A percentile compares a stretch with the other conserved stretches of the same genome.
Conservation (phyloP, 2,329 filamentous ascomycete genomes). For the Chrysoporthe cubensis region DNA sequence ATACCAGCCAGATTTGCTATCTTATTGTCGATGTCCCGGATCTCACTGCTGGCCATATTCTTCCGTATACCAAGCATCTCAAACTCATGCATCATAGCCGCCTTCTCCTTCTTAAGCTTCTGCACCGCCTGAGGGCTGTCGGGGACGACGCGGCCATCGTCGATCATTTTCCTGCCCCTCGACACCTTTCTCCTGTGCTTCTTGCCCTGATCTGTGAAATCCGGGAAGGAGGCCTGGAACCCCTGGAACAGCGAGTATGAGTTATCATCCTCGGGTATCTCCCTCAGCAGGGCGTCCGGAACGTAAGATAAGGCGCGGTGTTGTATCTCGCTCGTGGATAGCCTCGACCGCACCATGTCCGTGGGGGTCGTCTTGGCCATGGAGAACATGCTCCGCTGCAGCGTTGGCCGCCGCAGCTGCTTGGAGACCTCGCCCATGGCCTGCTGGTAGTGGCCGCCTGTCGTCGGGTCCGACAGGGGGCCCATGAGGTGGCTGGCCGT, state of each 20-base stretch:
- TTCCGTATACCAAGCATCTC: conserved; percentile 93
- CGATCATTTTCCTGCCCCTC: conserved; percentile 75
- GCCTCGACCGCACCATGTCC: conserved; percentile 87
- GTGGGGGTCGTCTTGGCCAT: conserved; percentile 91
- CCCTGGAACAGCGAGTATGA: conserved; percentile 94
- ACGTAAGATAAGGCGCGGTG: conserved; percentile 88
- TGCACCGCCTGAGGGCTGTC: conserved; percentile 69
- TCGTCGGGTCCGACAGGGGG: conserved; percentile 59
- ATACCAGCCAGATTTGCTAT: conserved; percentile 91
- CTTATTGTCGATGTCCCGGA: conserved; percentile 95
- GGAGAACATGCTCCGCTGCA: conserved; percentile 90
- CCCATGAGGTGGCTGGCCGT: conserved; percentile 90
- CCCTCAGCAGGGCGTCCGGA: conserved; percentile 84
- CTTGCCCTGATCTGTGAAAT: conserved; percentile 69
- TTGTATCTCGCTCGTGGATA: conserved; percentile 91
- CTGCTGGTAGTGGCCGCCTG: conserved; percentile 74
- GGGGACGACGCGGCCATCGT: conserved; percentile 59
- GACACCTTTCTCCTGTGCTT: conserved; percentile 73
- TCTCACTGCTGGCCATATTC: conserved; percentile 97
- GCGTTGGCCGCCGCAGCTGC: conserved; percentile 78
- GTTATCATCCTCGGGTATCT: conserved; percentile 86
- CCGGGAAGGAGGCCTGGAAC: conserved; percentile 87
- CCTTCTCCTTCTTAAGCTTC: conserved; percentile 79
- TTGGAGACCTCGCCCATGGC: conserved; percentile 90
- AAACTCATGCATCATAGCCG: conserved; percentile 78